Percentiles rank a stretch among this genome's conserved stretches.
These are phyloP conservation scores for Ophiostoma himal-ulmi DNA, from an alignment of 2,329 filamentous ascomycete genomes.

Conservation along the genomic window DNA sequence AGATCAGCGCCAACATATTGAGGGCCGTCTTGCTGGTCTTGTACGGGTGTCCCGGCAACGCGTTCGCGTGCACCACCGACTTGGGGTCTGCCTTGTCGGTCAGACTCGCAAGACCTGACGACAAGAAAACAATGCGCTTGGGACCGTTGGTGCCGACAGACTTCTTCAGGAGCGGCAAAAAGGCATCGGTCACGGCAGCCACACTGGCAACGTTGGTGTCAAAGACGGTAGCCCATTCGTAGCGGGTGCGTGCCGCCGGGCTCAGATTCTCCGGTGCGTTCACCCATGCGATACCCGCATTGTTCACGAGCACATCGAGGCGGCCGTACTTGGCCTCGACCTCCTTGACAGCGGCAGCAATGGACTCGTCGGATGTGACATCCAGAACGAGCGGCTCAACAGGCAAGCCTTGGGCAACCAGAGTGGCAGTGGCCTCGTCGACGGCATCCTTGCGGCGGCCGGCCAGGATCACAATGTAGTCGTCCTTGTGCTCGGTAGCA, in stretches of 20 bases:
- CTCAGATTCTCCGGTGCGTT: not conserved
- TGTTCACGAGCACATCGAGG: conserved; percentile 34
- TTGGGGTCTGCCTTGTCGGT: conserved; percentile 24
- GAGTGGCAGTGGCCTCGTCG: conserved; percentile 32
- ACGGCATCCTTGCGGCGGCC: conserved; percentile 36
- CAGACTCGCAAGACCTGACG: conserved; percentile 28
- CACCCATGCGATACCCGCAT: conserved; percentile 24
- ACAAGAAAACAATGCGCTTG: conserved; percentile 29
- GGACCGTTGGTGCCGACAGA: conserved; percentile 25
- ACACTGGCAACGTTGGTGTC: conserved; percentile 30
- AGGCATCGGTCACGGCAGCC: conserved; percentile 31
- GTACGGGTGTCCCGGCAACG: conserved; percentile 25
- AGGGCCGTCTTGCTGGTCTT: conserved; percentile 30
- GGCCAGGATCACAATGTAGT: conserved; percentile 38
- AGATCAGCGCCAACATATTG: conserved; percentile 32
- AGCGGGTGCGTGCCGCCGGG: conserved; percentile 7
- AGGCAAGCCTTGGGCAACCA: conserved; percentile 29
- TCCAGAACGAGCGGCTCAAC: conserved; percentile 40
- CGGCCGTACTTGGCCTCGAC: conserved; percentile 32
- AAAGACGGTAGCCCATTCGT: conserved; percentile 3
- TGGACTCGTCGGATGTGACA: conserved; percentile 38
- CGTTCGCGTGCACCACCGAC: conserved; percentile 18
- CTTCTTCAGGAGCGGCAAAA: conserved; percentile 33
- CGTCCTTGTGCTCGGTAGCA: conserved; percentile 31
- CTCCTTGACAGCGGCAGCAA: conserved; percentile 33